Percentiles rank a stretch among this genome's conserved stretches.
These are phyloP conservation scores for Lippia alba DNA, from an alignment of 305 asterid species.

Conservation along the genomic window DNA sequence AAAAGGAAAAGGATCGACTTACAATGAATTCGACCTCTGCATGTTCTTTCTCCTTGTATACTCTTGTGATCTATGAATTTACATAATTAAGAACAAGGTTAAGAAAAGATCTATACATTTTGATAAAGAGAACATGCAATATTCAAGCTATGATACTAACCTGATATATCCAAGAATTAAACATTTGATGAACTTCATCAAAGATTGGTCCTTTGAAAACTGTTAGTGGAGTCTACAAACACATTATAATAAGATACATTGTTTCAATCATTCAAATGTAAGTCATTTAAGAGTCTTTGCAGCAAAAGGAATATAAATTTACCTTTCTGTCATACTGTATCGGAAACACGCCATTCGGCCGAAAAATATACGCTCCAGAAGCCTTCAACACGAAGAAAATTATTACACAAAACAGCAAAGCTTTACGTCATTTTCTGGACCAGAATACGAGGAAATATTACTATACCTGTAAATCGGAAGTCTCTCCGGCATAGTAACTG, in stretches of 20 bases:
- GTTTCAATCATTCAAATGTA: slow-evolving; percentile 27
- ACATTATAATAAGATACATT: slow-evolving; percentile 20
- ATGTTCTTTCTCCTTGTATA: slow-evolving; percentile 90
- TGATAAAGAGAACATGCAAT: background rate
- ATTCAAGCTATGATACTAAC: slow-evolving; percentile 43
- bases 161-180: slow-evolving; percentile 94
- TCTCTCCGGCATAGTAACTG: slow-evolving; percentile 72
- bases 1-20: slow-evolving; percentile 39
- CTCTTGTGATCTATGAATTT: slow-evolving; percentile 72
- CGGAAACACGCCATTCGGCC: slow-evolving; percentile 77
- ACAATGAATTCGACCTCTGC: slow-evolving; percentile 88
- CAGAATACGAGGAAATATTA: slow-evolving; percentile 14
- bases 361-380: slow-evolving; percentile 91
- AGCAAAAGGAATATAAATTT: slow-evolving; percentile 24
- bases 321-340: slow-evolving; percentile 68
- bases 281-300: background rate
- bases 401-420: slow-evolving; percentile 16
- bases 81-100: slow-evolving; percentile 26
- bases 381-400: slow-evolving; percentile 56
- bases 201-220: slow-evolving; percentile 79
- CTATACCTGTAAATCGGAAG: slow-evolving; percentile 58
- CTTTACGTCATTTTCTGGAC: slow-evolving; percentile 13
- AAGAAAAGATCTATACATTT: background rate
- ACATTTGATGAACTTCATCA: slow-evolving; percentile 91
- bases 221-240: slow-evolving; percentile 60